Evolutionary conservation across 169 alveolate genomes (phyloP).

Genomic region (Plasmodium gonderi): DNA sequence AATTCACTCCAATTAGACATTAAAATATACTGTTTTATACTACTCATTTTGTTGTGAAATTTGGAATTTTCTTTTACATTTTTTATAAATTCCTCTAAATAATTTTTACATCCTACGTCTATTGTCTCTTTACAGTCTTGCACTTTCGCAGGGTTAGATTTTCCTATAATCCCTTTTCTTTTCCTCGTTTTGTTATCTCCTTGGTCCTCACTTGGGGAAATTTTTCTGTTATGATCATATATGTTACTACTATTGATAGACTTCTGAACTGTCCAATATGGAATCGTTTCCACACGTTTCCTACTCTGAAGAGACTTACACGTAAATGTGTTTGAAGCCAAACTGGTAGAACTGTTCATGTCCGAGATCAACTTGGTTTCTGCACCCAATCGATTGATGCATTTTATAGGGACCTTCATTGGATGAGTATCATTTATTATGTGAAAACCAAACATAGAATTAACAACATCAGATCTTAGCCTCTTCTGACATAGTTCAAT

Average conservation of each 20-base stretch:
- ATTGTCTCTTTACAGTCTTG: neutral
- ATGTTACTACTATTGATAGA: no score
- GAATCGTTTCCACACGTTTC: neutral
- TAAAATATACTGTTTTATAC: conserved; percentile 23
- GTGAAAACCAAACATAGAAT: conserved; percentile 63
- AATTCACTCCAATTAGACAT: conserved; percentile 4
- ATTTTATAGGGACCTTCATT: conserved; percentile 50
- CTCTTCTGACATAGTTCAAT: conserved; percentile 23
- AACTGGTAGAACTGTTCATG: neutral
- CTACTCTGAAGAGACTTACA: neutral
- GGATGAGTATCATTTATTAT: conserved; percentile 49
- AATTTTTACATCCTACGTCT: neutral
- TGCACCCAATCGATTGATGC: neutral
- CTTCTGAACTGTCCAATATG: no score
- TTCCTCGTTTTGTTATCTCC: neutral
- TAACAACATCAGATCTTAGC: conserved; percentile 28
- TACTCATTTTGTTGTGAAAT: conserved; percentile 1
- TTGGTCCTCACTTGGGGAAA: neutral
- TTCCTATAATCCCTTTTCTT: neutral
- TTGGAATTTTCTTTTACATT: neutral
- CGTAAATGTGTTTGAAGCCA: neutral
- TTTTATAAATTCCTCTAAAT: conserved; percentile 9
- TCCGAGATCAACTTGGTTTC: neutral
- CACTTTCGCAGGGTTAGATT: neutral
- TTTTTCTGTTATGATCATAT: no score